phyloP scores from a whole-genome alignment of 139 green algal genomes.

The Asterochloris erici region DNA sequence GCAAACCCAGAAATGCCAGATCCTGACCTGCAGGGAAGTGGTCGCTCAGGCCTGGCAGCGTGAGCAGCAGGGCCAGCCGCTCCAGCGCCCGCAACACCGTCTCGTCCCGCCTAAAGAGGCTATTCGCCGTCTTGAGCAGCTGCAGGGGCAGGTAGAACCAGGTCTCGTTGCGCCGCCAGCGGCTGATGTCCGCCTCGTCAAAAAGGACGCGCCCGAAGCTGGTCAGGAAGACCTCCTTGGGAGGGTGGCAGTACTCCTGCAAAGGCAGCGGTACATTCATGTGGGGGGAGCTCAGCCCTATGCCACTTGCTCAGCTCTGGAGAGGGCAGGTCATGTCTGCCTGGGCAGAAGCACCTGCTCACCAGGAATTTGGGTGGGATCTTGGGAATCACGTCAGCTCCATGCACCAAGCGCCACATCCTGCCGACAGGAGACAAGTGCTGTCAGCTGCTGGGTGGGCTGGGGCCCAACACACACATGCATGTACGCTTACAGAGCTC shows the following conservation, averaged over 20 bases:
- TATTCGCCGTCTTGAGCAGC: constrained; percentile 16
- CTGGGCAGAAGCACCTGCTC: not conserved
- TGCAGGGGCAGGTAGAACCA: constrained; percentile 21
- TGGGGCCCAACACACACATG: too few relatives aligned
- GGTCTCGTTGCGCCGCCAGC: constrained; percentile 2
- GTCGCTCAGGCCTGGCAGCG: constrained; percentile 24
- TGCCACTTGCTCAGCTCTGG: too few relatives aligned
- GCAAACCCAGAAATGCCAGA: too few relatives aligned
- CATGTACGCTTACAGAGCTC: too few relatives aligned
- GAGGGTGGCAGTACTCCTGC: constrained; percentile 18
- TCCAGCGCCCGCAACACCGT: constrained; percentile 7
- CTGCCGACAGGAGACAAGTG: not conserved
- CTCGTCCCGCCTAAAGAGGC: not conserved
- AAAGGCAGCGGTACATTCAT: too few relatives aligned
- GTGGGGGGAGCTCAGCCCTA: too few relatives aligned
- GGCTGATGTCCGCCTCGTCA: not conserved
- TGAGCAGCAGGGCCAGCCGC: constrained; percentile 15
- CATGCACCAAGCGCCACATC: constrained; percentile 16
- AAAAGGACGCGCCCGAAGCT: constrained; percentile 3
- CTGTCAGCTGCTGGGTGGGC: too few relatives aligned
- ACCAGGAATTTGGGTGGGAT: not conserved
- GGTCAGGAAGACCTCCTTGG: constrained; percentile 20
- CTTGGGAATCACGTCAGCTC: constrained; percentile 21
- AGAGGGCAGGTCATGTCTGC: too few relatives aligned
- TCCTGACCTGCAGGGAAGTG: constrained; percentile 28